Percentiles rank a stretch among this genome's conserved stretches.
phyloP scores from a whole-genome alignment of 1,139 yeast species.

The Blastobotrys capitulatus region DNA sequence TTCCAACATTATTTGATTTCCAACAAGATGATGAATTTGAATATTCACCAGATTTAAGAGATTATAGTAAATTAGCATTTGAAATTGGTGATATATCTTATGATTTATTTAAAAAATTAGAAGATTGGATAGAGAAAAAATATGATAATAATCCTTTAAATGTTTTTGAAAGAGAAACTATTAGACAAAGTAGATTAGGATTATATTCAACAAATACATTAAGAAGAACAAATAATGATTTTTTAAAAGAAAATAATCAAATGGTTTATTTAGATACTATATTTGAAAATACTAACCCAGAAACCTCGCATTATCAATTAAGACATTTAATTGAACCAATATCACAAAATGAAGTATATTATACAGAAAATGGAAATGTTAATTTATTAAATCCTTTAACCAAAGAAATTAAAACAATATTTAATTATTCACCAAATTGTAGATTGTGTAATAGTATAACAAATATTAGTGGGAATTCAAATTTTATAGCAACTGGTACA shows the following conservation, averaged over 20 bases:
- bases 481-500: conserved; percentile 49
- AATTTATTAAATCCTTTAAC: conserved; percentile 29
- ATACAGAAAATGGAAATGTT: conserved; percentile 29
- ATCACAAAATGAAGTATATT: conserved; percentile 31
- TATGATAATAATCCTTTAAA: background rate
- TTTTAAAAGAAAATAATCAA: background rate
- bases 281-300: conserved; percentile 37
- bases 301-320: conserved; percentile 53
- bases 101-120: background rate
- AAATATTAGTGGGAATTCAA: conserved; percentile 43
- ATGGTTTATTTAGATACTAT: conserved; percentile 35
- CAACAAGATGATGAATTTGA: conserved; percentile 2
- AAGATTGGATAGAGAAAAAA: background rate
- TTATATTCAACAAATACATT: background rate
- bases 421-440: conserved; percentile 2
- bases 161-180: background rate
- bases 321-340: conserved; percentile 48
- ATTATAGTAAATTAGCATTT: background rate
- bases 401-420: conserved; percentile 3
- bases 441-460: conserved; percentile 38
- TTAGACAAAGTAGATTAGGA: background rate
- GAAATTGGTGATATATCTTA: background rate
- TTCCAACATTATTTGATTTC: background rate
- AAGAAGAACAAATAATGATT: background rate
- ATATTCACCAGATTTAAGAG: background rate